These are phyloP conservation scores for Thielaviopsis ethacetica DNA, from an alignment of 2,329 filamentous ascomycete genomes.

Conservation along the genomic window DNA sequence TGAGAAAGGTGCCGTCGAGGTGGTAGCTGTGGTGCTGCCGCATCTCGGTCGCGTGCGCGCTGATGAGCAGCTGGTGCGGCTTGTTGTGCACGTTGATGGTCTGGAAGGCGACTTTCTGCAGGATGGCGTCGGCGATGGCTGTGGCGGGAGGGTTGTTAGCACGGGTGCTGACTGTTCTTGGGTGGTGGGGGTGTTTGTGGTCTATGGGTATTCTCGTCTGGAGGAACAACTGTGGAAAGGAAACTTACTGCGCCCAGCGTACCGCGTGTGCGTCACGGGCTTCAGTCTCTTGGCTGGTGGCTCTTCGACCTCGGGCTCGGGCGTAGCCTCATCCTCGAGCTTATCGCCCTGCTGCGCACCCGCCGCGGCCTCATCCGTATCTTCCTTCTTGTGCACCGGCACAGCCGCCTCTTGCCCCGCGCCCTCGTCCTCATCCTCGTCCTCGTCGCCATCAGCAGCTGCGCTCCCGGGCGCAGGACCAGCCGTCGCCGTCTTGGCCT, in stretches of 20 bases:
- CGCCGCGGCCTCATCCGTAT: background rate
- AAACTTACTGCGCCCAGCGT: constrained; percentile 8
- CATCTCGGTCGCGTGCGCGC: constrained; percentile 9
- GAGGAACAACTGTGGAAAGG: background rate
- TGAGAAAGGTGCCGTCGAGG: constrained; percentile 8
- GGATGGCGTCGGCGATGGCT: constrained; percentile 4
- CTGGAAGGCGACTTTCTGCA: constrained; percentile 25
- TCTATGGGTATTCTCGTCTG: background rate
- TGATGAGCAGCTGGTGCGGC: constrained; percentile 46
- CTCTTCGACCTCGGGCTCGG: constrained; percentile 1
- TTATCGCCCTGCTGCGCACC: background rate
- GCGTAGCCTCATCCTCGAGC: background rate
- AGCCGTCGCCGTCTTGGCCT: background rate
- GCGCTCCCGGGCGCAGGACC: background rate
- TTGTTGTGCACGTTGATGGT: constrained; percentile 58
- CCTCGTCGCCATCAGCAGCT: background rate
- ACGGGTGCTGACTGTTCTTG: background rate
- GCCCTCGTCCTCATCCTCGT: too few species aligned
- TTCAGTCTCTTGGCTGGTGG: constrained; percentile 5
- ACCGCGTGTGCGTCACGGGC: constrained; percentile 7
- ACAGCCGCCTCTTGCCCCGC: background rate
- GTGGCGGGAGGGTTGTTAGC: background rate
- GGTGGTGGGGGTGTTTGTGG: too few species aligned
- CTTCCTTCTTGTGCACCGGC: background rate
- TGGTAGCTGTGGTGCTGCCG: constrained; percentile 11